These are phyloP conservation scores for Piper betle DNA, from an alignment of 164 flowering plant genomes.

Conservation along the genomic window DNA sequence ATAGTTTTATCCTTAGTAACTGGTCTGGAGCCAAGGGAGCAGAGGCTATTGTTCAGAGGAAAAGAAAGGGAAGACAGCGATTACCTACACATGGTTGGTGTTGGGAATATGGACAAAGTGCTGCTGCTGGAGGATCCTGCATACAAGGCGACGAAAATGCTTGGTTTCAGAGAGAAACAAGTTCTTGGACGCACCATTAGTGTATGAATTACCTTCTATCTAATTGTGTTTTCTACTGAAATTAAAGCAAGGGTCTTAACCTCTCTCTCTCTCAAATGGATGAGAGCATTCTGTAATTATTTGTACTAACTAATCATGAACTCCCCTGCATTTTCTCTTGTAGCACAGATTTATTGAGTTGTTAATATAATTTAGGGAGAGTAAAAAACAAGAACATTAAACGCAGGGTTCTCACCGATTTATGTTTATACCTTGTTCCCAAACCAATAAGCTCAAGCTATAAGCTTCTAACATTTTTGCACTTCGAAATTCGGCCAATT, in stretches of 20 bases:
- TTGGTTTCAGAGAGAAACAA: conserved; percentile 15
- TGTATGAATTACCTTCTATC: conserved; percentile 3
- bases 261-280: not conserved
- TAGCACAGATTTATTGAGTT: too few species aligned
- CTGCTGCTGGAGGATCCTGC: conserved; percentile 67
- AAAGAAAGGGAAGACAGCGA: conserved; percentile 79
- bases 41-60: conserved; percentile 69
- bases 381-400: too few species aligned
- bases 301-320: not conserved
- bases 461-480: too few species aligned
- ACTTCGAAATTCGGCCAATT: too few species aligned
- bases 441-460: too few species aligned
- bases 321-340: not conserved
- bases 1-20: conserved; percentile 48
- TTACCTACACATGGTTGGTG: conserved; percentile 78
- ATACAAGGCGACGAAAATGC: conserved; percentile 47
- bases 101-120: conserved; percentile 68
- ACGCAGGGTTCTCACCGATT: too few species aligned
- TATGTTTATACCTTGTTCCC: too few species aligned
- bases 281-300: not conserved
- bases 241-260: too few species aligned
- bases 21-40: conserved; percentile 53
- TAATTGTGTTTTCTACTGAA: not conserved
- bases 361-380: too few species aligned
- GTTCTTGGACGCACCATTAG: conserved; percentile 29